These are phyloP conservation scores for Syncephalastrum sp. DNA, from an alignment of 371 early-diverging fungal species.

Conservation along the genomic window DNA sequence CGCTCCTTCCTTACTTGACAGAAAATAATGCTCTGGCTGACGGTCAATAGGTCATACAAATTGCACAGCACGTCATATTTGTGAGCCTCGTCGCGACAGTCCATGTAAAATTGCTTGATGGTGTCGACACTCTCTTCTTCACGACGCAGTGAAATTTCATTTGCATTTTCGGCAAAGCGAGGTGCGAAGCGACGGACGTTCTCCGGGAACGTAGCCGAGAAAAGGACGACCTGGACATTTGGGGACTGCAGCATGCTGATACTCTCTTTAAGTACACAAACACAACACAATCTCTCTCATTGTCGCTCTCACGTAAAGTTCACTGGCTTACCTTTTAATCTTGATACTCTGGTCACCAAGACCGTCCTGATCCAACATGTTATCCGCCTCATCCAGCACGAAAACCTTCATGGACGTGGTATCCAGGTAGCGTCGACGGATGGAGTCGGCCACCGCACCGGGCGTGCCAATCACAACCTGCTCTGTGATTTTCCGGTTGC, in stretches of 20 bases:
- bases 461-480: conserved; percentile 98
- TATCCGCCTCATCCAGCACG: conserved; percentile 95
- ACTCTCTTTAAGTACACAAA: background rate
- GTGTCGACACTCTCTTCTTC: conserved; percentile 94
- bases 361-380: conserved; percentile 89
- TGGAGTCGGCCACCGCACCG: conserved; percentile 85
- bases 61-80: conserved; percentile 83
- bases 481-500: conserved; percentile 57
- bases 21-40: conserved; percentile 98
- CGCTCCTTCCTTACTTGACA: conserved; percentile 57
- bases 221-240: conserved; percentile 81
- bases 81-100: conserved; percentile 76
- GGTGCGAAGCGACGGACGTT: conserved; percentile 77
- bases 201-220: conserved; percentile 97
- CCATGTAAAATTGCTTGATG: conserved; percentile 98
- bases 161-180: conserved; percentile 80
- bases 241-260: too few species aligned
- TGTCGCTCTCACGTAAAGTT: background rate
- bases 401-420: conserved; percentile 65
- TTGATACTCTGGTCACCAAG: conserved; percentile 84
- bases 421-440: conserved; percentile 62
- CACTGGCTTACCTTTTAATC: conserved; percentile 63
- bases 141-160: conserved; percentile 81
- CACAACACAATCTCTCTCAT: background rate
- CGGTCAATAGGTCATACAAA: conserved; percentile 89